These are phyloP conservation scores for Backusella macrospora DNA, from an alignment of 192 early-diverging fungal genomes.

Conservation along the genomic window DNA sequence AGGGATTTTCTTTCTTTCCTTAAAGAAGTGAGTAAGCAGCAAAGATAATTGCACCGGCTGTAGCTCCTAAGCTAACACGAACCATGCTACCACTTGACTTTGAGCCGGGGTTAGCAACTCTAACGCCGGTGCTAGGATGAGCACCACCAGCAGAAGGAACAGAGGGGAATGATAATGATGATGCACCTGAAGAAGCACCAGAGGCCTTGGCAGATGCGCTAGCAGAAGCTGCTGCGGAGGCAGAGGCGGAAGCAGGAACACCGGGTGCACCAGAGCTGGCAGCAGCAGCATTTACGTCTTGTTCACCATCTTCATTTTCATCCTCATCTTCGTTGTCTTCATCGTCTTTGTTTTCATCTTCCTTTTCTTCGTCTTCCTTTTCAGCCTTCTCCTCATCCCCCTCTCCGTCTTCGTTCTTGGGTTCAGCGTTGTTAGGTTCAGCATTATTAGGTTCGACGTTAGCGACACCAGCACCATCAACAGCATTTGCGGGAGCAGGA, in stretches of 20 bases:
- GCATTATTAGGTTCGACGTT: background rate
- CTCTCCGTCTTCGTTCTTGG: background rate
- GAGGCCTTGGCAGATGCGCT: background rate
- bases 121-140: background rate
- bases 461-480: background rate
- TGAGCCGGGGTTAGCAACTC: background rate
- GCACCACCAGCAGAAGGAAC: background rate
- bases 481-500: background rate
- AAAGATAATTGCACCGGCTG: constrained; percentile 1
- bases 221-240: background rate
- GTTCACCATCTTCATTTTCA: background rate
- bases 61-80: background rate
- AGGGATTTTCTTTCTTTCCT: background rate
- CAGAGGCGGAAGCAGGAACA: background rate
- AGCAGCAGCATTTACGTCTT: background rate
- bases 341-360: background rate
- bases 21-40: constrained; percentile 1
- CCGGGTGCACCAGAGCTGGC: background rate
- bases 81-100: constrained; percentile 19
- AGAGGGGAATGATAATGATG: constrained; percentile 9
- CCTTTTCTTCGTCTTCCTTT: background rate
- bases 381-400: background rate
- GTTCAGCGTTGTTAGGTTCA: background rate
- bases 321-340: background rate
- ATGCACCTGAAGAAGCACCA: background rate